phyloP scores from a whole-genome alignment of 2,329 filamentous ascomycete genomes.

The Ustilaginoidea virens region DNA sequence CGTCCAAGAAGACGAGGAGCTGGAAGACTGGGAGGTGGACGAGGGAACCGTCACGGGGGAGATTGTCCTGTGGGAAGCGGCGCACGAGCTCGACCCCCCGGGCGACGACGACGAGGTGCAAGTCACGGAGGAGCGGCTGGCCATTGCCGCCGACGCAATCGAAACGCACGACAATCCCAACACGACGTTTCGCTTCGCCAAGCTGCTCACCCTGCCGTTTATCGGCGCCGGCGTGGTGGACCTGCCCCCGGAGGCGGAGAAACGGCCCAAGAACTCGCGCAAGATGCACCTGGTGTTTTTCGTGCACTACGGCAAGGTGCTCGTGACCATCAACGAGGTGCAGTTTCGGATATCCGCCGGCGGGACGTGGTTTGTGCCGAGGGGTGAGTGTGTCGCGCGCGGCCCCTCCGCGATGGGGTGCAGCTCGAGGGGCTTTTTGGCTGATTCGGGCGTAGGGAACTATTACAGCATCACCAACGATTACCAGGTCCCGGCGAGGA shows the following conservation, averaged over 20 bases:
- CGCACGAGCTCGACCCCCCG: conserved; percentile 37
- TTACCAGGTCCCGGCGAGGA: conserved; percentile 51
- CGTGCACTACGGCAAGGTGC: conserved; percentile 67
- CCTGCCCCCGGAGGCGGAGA: conserved; percentile 66
- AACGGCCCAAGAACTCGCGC: conserved; percentile 79
- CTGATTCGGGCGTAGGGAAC: conserved; percentile 50
- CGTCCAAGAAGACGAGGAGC: conserved; percentile 33
- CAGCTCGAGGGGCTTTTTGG: neutral
- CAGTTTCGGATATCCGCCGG: conserved; percentile 74
- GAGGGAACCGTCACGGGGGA: conserved; percentile 48
- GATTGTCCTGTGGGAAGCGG: conserved; percentile 47
- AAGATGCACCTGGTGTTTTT: conserved; percentile 98
- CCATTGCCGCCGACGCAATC: conserved; percentile 39
- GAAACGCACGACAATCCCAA: conserved; percentile 42
- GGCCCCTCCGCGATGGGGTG: no score
- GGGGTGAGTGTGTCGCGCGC: conserved; percentile 59
- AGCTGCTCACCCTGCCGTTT: conserved; percentile 70
- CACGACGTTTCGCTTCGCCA: conserved; percentile 74
- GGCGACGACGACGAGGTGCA: conserved; percentile 38
- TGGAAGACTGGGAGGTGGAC: conserved; percentile 59
- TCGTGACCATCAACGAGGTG: conserved; percentile 61
- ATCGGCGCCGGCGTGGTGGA: conserved; percentile 86
- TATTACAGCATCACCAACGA: conserved; percentile 85
- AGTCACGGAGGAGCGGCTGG: conserved; percentile 38
- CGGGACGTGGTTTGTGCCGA: conserved; percentile 85